Conservation (phyloP, 495 filamentous ascomycete species). For the Xylaria scruposa region DNA sequence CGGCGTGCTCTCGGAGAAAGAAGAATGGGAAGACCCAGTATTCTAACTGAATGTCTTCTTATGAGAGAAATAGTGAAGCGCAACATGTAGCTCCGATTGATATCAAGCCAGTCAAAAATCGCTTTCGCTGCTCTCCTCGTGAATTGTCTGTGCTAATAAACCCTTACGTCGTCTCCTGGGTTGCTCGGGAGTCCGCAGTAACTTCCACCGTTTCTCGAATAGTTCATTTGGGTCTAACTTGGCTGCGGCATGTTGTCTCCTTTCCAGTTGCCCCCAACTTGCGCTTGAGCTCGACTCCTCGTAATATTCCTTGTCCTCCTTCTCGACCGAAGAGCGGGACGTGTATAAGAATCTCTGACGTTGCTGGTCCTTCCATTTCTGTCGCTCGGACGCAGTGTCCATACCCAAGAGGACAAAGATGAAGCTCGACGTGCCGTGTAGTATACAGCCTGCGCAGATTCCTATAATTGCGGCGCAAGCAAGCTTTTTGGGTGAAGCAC, state of each 20-base stretch:
- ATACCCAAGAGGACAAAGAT: conserved; percentile 50
- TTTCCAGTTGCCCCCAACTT: conserved; percentile 12
- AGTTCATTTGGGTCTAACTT: conserved; percentile 29
- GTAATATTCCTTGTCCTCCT: conserved; percentile 42
- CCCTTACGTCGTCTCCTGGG: conserved; percentile 44
- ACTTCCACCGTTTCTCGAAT: conserved; percentile 38
- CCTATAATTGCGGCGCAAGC: conserved; percentile 66
- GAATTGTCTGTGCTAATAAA: conserved; percentile 64
- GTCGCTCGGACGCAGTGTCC: conserved; percentile 31
- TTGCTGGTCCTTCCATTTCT: conserved; percentile 7
- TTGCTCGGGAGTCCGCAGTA: conserved; percentile 37
- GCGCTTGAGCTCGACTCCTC: conserved; percentile 32
- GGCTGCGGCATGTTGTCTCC: conserved; percentile 11
- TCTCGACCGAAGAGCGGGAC: conserved; percentile 29
- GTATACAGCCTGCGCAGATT: conserved; percentile 53
- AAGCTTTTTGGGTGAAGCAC: conserved; percentile 46
- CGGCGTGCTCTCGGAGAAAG: neutral
- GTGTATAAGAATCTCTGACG: conserved; percentile 24
- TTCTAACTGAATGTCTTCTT: neutral
- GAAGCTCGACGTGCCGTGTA: conserved; percentile 53
- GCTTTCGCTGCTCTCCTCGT: conserved; percentile 67
- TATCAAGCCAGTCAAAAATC: conserved; percentile 31
- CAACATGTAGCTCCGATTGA: neutral
- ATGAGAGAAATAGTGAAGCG: neutral
- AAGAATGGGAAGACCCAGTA: neutral